Conservation (phyloP, 345 rosid species). For the Murraya koenigii region DNA sequence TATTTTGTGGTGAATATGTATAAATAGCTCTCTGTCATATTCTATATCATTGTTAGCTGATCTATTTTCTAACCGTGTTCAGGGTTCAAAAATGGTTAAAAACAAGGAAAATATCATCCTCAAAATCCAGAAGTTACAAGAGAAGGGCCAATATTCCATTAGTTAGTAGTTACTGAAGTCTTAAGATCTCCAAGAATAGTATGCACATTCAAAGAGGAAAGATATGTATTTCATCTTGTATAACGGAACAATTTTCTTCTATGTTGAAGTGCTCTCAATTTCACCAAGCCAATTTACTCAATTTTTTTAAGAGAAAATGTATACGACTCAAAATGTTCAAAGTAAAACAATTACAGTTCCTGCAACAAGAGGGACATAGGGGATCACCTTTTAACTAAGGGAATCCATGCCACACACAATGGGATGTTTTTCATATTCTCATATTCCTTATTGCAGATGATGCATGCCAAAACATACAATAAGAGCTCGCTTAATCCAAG, state of each 20-base stretch:
- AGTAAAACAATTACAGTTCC: neutral
- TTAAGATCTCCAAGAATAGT: neutral
- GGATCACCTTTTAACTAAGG: neutral
- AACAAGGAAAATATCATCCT: neutral
- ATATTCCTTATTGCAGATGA: neutral
- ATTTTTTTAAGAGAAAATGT: neutral
- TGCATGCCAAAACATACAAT: neutral
- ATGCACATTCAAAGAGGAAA: neutral
- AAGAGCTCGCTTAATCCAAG: neutral
- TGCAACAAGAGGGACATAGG: neutral
- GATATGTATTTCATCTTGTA: neutral
- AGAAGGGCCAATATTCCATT: neutral
- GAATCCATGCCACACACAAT: neutral
- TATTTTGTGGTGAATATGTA: neutral
- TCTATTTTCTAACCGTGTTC: neutral
- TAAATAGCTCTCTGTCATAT: neutral
- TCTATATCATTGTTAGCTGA: neutral
- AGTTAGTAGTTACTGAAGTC: neutral
- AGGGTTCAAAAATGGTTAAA: neutral
- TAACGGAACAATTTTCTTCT: neutral
- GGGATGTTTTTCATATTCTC: neutral
- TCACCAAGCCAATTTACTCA: neutral
- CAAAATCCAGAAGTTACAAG: neutral
- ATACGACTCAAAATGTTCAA: neutral
- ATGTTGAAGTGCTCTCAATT: neutral